A percentile compares a stretch with the other conserved stretches of the same genome.
Conservation (phyloP, 23 red algal genomes). For the Gracilaria domingensis region DNA sequence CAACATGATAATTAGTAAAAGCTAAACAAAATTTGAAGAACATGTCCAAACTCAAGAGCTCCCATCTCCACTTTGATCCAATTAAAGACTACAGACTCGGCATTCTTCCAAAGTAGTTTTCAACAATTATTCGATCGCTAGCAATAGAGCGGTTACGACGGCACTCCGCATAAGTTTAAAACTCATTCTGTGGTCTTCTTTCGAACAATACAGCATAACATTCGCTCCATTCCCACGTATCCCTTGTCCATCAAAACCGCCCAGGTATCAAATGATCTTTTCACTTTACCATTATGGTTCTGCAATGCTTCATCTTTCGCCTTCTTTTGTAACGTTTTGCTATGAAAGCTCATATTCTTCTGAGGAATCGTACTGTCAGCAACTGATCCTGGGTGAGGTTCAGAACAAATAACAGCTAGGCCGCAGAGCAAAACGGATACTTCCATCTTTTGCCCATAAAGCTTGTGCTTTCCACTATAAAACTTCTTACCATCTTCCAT, state of each 20-base stretch:
- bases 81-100: background rate
- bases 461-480: conserved; percentile 7
- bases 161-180: background rate
- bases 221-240: background rate
- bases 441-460: background rate
- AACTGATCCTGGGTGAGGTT: background rate
- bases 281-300: no score
- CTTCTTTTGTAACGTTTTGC: background rate
- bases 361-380: background rate
- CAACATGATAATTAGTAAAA: background rate
- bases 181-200: background rate
- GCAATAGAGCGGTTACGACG: background rate
- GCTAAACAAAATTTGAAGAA: background rate
- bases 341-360: background rate
- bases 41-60: background rate
- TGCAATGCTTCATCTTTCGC: background rate
- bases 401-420: background rate
- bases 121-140: background rate
- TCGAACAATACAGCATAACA: background rate
- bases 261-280: background rate
- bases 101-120: background rate
- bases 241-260: background rate
- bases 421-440: background rate
- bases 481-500: background rate
- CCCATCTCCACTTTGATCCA: background rate